Evolutionary conservation across 768 basidiomycete genomes (phyloP), one percentile per base, ranked within the genome.

Genomic region (Mycena chlorophos): DNA sequence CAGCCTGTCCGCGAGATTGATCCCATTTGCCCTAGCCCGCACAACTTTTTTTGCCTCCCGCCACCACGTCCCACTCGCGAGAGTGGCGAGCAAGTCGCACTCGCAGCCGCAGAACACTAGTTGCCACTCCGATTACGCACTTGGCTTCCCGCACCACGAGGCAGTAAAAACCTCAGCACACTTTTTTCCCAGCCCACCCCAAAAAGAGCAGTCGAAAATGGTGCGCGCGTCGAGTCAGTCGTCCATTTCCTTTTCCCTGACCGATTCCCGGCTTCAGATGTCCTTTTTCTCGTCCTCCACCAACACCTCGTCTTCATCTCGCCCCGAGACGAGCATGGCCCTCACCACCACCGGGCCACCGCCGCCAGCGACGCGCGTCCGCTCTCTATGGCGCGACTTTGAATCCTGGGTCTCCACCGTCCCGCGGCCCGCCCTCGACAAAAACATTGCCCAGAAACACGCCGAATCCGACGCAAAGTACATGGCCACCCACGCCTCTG

Each of bases 381-480:
- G 75, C 31, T 53, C 57, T 14, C 71, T 72, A 8, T 77, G 75
- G 75, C 49, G 45, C 43, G 65, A 64, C 19, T 77, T 77, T 55
- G 71, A 73, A 51, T 49, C 60, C 34, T 74, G 69, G 68, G 67
- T 71, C 23, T 60, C 54, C 6, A 57, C 54, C 14, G 57, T 65
- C 29, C 68, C 69, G 46, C 66, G 64, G 29, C 63, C 48, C 25
- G 60, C 59, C 8, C 64, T 69, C 54, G 64, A 70, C 30, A 52
- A 65, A 47, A 62, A 61, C 31, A 63, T 63, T 40, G 53, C 57
- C 6, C 68, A 72, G 56, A 61, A 65, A 10, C 60, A 23, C 57
- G 70, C 57, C 30, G 65, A 58, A 50, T 70, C 66, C 66, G 71
- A 68, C 52, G 60, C 55, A 55, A 67, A 67, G 54, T 66, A 64